phyloP scores from a whole-genome alignment of 2,329 filamentous ascomycete genomes.

The Stagonosporopsis rhizophila region DNA sequence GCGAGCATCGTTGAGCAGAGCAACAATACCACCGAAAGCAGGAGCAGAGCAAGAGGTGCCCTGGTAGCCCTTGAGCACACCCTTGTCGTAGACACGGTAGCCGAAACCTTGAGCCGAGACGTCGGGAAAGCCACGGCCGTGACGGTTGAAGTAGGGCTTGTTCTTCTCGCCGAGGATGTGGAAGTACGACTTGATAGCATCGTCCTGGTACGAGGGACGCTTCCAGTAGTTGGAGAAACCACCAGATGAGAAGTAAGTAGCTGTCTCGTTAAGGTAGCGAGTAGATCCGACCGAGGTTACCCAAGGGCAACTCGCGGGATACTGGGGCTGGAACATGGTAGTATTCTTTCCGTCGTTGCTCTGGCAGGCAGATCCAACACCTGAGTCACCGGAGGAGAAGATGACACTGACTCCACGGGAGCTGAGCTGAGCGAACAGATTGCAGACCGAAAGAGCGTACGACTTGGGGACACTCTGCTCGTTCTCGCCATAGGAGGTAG shows the following conservation, averaged over 20 bases:
- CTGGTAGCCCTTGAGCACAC: constrained; percentile 48
- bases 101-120: constrained; percentile 64
- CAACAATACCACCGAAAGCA: constrained; percentile 63
- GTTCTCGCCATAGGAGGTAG: constrained; percentile 71
- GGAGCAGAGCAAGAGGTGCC: constrained; percentile 63
- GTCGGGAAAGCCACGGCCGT: constrained; percentile 68
- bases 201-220: constrained; percentile 57
- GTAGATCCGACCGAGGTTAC: constrained; percentile 72
- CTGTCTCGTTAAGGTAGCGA: constrained; percentile 51
- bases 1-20: constrained; percentile 67
- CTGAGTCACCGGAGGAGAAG: constrained; percentile 67
- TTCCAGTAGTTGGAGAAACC: constrained; percentile 60
- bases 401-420: constrained; percentile 69
- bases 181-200: constrained; percentile 55
- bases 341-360: constrained; percentile 65
- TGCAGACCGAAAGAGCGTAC: constrained; percentile 69
- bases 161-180: constrained; percentile 51
- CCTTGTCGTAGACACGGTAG: constrained; percentile 48
- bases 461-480: constrained; percentile 68
- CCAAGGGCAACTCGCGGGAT: constrained; percentile 71
- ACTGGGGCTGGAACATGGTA: constrained; percentile 65
- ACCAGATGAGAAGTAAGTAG: constrained; percentile 58
- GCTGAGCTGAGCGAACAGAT: constrained; percentile 68
- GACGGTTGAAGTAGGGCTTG: constrained; percentile 57
- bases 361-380: constrained; percentile 61